Evolutionary conservation across 805 yeast genomes (phyloP), one percentile per base, ranked within the genome.

Genomic region (Starmera dryadoides): DNA sequence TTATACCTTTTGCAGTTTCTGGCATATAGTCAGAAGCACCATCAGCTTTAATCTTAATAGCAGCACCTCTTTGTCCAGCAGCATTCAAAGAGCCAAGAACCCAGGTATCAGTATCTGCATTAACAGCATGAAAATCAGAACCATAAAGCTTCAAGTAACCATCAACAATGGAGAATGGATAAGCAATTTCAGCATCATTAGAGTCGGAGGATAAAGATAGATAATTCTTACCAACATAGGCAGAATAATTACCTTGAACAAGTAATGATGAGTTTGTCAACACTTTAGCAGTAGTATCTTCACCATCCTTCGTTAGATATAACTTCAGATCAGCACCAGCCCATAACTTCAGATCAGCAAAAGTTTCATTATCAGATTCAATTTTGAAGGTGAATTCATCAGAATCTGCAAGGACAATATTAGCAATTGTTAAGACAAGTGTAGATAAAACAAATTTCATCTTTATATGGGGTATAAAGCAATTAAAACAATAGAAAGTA

Each of bases 331-430:
- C 37, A 18, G 16, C 19, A 44, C 19, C 52, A 38, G 3, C 50
- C 51, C 25, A 47, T 41, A 11, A 46, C 55, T 15, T n/a, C 4
- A 59, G 52, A 33, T 49, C 58, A 9, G 46, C 51, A 2, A 55
- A 43, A n/a, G 46, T 34, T 14, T 47, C 37, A 11, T 32, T 35
- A 6, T 6, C 20, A 15, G 36, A 34, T 6, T 22, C 36, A 19
- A 21, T 17, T 12, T 32, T 32, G n/a, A 34, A 22, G 7, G 36
- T 34, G 30, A 34, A 34, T 2, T 12, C 5, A 11, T 19, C 23
- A 4, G 34, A 32, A 25, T 32, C 34, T 4, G 32, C 32, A n/a
- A 11, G 12, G 10, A 12, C 28, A 12, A 25, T 12, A n/a, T 12
- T 11, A 25, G 28, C 28, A 25, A 12, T n/a, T 12, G 23, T 21